Conservation (phyloP, 2,329 filamentous ascomycete species). For the Fusarium continuum region DNA sequence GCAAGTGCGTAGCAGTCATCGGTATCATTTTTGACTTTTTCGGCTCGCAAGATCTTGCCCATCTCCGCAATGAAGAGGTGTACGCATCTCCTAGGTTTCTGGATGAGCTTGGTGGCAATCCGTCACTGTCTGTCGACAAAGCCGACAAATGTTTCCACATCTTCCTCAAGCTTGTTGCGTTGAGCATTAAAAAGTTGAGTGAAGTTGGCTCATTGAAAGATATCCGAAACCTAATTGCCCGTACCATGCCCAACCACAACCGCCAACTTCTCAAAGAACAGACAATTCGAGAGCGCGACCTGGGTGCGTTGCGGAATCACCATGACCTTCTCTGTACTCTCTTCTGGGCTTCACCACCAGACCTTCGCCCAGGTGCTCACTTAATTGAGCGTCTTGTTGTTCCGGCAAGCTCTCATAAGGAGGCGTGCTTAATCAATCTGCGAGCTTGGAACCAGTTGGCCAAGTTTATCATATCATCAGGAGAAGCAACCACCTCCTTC, state of each 20-base stretch:
- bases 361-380: conserved; percentile 61
- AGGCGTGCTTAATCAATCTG: conserved; percentile 71
- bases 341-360: conserved; percentile 69
- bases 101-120: conserved; percentile 59
- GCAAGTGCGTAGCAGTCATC: conserved; percentile 64
- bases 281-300: conserved; percentile 65
- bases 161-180: conserved; percentile 70
- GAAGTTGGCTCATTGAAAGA: conserved; percentile 62
- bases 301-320: conserved; percentile 72
- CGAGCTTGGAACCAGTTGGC: conserved; percentile 71
- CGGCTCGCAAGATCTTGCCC: conserved; percentile 67
- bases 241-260: conserved; percentile 72
- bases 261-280: conserved; percentile 72
- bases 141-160: conserved; percentile 73
- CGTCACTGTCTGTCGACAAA: conserved; percentile 59
- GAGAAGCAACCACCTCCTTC: conserved; percentile 59
- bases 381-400: conserved; percentile 68
- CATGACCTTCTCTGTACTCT: conserved; percentile 74
- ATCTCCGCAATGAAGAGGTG: conserved; percentile 72
- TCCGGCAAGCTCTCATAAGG: conserved; percentile 70
- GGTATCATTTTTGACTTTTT: conserved; percentile 75
- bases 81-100: conserved; percentile 69
- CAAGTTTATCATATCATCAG: conserved; percentile 63
- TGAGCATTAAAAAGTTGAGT: conserved; percentile 63
- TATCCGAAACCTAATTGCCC: conserved; percentile 67